These are phyloP conservation scores for Stemphylium vesicarium DNA, from an alignment of 2,329 filamentous ascomycete species.

Conservation along the genomic window DNA sequence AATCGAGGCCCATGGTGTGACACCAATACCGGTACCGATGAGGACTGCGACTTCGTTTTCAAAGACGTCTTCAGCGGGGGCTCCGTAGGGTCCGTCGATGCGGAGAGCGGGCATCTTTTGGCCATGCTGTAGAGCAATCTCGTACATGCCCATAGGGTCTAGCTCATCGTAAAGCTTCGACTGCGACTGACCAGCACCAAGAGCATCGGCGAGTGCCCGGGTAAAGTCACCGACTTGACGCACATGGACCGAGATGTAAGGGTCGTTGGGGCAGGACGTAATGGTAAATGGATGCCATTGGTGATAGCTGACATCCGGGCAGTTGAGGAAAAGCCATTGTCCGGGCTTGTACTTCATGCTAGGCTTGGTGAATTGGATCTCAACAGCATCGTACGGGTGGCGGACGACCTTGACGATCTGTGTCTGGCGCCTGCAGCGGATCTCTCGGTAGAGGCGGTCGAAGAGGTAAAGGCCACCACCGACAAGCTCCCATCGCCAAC, in stretches of 20 bases:
- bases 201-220: constrained; percentile 85
- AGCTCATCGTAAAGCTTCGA: constrained; percentile 88
- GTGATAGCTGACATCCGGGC: constrained; percentile 83
- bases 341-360: constrained; percentile 98
- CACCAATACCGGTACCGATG: constrained; percentile 85
- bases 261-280: constrained; percentile 95
- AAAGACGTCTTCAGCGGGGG: constrained; percentile 96
- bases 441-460: constrained; percentile 90
- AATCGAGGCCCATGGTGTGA: constrained; percentile 85
- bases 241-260: constrained; percentile 92
- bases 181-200: constrained; percentile 89
- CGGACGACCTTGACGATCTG: constrained; percentile 92
- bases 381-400: constrained; percentile 95
- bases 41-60: constrained; percentile 87
- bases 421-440: constrained; percentile 81
- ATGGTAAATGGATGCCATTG: constrained; percentile 99
- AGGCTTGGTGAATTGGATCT: constrained; percentile 96
- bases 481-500: constrained; percentile 95
- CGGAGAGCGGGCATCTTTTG: constrained; percentile 89
- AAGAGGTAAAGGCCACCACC: constrained; percentile 84
- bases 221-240: constrained; percentile 98
- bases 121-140: constrained; percentile 91
- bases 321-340: constrained; percentile 96
- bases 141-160: constrained; percentile 96
- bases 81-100: constrained; percentile 95